Evolutionary conservation across 2,329 filamentous ascomycete species (phyloP), one percentile per base, ranked within the genome.

Genomic region (Cladophialophora carrionii): DNA sequence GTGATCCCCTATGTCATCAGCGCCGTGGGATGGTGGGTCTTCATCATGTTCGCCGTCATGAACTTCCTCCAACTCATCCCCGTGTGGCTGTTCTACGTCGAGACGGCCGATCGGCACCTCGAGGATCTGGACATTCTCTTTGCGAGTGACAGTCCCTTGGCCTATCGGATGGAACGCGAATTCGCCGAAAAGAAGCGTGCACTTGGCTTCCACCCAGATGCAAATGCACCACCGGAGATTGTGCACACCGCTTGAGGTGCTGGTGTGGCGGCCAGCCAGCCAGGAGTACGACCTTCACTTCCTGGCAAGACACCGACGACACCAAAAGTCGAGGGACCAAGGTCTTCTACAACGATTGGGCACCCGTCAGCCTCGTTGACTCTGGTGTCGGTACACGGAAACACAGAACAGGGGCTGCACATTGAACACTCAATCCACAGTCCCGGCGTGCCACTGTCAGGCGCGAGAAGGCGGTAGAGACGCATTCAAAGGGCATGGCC

Each of bases 1-100:
- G 73, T 77, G 26, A 74, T 75, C 31, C 76, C 75, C 1, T 74
- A 76, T 29, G 72, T 77, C 65, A 75, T 76, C 48, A 68, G 70
- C 24, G 72, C 72, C 0, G 72, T 75, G 26, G 70, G 72, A 4
- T 75, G 72, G 49, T 75, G 73, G 73, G 69, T 75, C 9, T 75
- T 76, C 46, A 74, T 75, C 48, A 65, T 75, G 8, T 76, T 76
- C 62, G 73, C 73, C 2, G 48, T 75, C 26, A 71, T 76, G 8
- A 76, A 75, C 46, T 67, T 75, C 22, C 54, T 70, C 12, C 65
- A 72, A 58, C 54, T 75, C 24, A 65, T 72, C 17, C 73, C 73
- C 3, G 72, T 78, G 14, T 78, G 70, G 49, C 72, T 76, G 43
- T 67, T 76, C 43, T 77, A 74, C 57, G 74, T 74, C 0, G 76